These are phyloP conservation scores for Rutidosis leptorrhynchoides DNA, from an alignment of 129 eudicot species.

Conservation along the genomic window DNA sequence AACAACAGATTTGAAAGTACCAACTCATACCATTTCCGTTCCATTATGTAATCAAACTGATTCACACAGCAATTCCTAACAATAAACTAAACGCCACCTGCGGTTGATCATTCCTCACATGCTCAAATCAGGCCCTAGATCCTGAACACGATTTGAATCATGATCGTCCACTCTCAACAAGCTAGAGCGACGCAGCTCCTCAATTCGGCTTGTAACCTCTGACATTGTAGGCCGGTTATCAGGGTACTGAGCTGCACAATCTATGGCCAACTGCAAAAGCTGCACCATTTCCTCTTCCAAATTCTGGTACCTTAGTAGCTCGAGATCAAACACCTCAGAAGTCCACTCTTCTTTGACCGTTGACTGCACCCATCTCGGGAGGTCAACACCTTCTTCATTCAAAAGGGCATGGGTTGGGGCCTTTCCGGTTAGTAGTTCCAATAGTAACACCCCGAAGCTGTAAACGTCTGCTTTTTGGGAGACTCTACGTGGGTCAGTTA, in stretches of 20 bases:
- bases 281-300: slow-evolving; percentile 93
- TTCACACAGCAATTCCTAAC: background rate
- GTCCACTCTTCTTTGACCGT: slow-evolving; percentile 87
- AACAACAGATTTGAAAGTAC: background rate
- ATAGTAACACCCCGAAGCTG: slow-evolving; percentile 71
- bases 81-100: background rate
- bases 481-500: slow-evolving; percentile 74
- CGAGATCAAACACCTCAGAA: slow-evolving; percentile 85
- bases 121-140: background rate
- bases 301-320: slow-evolving; percentile 64
- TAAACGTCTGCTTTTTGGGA: slow-evolving; percentile 35
- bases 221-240: slow-evolving; percentile 76
- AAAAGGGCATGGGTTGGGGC: slow-evolving; percentile 75
- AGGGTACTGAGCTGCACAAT: slow-evolving; percentile 84
- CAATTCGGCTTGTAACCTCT: slow-evolving; percentile 48
- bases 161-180: slow-evolving; percentile 13
- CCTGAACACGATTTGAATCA: background rate
- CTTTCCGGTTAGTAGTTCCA: slow-evolving; percentile 91
- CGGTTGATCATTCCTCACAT: background rate
- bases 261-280: slow-evolving; percentile 73
- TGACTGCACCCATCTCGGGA: slow-evolving; percentile 96
- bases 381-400: slow-evolving; percentile 93
- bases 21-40: background rate
- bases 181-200: slow-evolving; percentile 50
- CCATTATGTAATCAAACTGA: background rate